Base-by-base conservation (phyloP, 1,284 basidiomycete genomes). In the Nidula niveotomentosa region DNA sequence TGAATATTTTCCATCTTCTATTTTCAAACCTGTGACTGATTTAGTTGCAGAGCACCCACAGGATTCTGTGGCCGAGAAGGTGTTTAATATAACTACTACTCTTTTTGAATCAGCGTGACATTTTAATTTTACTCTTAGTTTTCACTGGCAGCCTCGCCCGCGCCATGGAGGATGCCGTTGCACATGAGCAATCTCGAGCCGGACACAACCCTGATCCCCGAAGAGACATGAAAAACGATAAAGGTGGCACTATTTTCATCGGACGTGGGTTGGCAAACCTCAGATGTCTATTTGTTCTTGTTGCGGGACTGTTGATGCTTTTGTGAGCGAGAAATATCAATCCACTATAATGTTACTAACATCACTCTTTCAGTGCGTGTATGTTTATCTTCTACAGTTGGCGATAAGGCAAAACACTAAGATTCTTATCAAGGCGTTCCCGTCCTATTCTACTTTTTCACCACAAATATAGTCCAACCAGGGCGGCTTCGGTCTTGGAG, bases 401-500 rank as follows among this genome's bases (percentile, higher is more conserved):
- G 12, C 12, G 34, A 8, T 7, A 36, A 8, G 17, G 49, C 36
- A 37, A 51, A 51, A 30, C 49, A 51, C 39, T 55, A 37, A 17
- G 51, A 36, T 3, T 49, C 52, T 36, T 18, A 53, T 46, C 7
- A 8, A 74, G 75, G 73, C 37, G 75, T 67, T 53, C 75, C 75
- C 0, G 62, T 76, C 18, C 49, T 73, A 3, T 63, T 67, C 2
- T 69, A 74, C 56, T 72, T 73, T 52, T 62, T 62, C 30, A 58
- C 58, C 6, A 65, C 56, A 30, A 58, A 57, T 37, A 68, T 69
- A n/a, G 49, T 64, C 71, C 3, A 73, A 61, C 15, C 73, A 75
- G 58, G 72, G 83, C 23, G 88, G 82, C 2, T 90, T 86, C 70
- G 90, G 91, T 64, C 68, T 93, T 41, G 91, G 91, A 23, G 91